Evolutionary conservation across 805 yeast species (phyloP), one percentile per base, ranked within the genome.

Genomic region (Metschnikowia proteae): DNA sequence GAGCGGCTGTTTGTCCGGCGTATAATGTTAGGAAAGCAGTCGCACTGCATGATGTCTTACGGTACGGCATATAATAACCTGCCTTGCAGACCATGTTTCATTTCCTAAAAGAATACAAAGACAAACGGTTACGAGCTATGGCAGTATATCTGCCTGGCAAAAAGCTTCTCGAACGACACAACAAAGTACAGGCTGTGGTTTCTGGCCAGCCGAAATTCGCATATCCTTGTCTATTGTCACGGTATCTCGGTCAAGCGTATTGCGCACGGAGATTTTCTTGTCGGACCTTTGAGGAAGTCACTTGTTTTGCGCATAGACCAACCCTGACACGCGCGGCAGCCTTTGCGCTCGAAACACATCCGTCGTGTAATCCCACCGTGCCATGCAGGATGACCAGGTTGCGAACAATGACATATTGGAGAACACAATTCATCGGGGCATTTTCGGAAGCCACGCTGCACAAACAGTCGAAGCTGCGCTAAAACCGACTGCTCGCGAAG

Each of bases 281-380:
- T 40, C 36, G 27, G 36, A 8, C 23, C 9, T 25, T 9, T 11
- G 17, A 17, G 17, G 17, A 17, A 13, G 11, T 23, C 23, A 31
- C 4, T 11, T 10, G 25, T 30, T 27, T 40, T 30, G 26, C 36
- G 43, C 29, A 31, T 39, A 29, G 8, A 26, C 42, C 32, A 25
- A 7, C 7, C 25, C 9, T 38, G 29, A n/a, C 34, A 11, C 34
- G 43, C 43, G 36, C 43, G n/a, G 17, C 43, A 25, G 25, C 6
- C 28, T 22, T 28, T 27, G 31, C 40, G 40, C 28, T 39, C 43
- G n/a, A 23, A 23, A 31, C 35, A 40, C 43, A 40, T 40, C 39
- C 39, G 11, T 26, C 39, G 30, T 37, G n/a, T 26, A 26, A 27
- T 29, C 29, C 11, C 7, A 9, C 6, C 3, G 2, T 3, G 11